Conservation (phyloP, 805 yeast genomes). For the Candida mattraensis region DNA sequence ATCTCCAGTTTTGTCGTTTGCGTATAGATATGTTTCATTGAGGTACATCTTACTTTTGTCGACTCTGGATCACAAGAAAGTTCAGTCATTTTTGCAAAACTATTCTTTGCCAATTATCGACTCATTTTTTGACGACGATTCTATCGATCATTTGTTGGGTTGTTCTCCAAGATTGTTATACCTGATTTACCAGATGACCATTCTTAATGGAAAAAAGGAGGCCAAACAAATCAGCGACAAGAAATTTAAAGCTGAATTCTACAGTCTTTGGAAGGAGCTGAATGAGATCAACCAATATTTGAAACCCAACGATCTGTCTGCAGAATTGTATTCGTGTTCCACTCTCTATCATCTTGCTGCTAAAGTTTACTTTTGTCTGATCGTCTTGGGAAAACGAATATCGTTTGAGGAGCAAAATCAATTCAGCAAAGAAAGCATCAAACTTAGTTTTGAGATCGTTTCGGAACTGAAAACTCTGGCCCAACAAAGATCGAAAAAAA, state of each 20-base stretch:
- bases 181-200: slow-evolving; percentile 22
- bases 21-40: slow-evolving; percentile 31
- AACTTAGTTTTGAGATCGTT: no score
- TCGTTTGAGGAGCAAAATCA: not conserved
- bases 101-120: slow-evolving; percentile 30
- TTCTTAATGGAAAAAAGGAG: slow-evolving; percentile 17
- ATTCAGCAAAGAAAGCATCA: no score
- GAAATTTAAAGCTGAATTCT: slow-evolving; percentile 6
- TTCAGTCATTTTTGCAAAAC: slow-evolving; percentile 13
- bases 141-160: slow-evolving; percentile 33
- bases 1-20: slow-evolving; percentile 25
- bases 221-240: slow-evolving; percentile 3
- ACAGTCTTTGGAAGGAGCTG: slow-evolving; percentile 13
- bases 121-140: slow-evolving; percentile 21
- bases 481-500: slow-evolving; percentile 10
- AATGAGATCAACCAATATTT: slow-evolving; percentile 10
- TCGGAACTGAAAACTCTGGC: slow-evolving; percentile 9
- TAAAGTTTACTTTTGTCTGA: slow-evolving; percentile 19
- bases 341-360: slow-evolving; percentile 22
- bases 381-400: slow-evolving; percentile 12
- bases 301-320: slow-evolving; percentile 1
- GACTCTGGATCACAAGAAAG: slow-evolving; percentile 23
- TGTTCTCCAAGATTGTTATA: slow-evolving; percentile 31
- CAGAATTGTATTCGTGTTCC: slow-evolving; percentile 22
- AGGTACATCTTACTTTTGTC: slow-evolving; percentile 29